These are phyloP conservation scores for Melastoma malabathricum DNA, from an alignment of 345 rosid species.

Conservation along the genomic window DNA sequence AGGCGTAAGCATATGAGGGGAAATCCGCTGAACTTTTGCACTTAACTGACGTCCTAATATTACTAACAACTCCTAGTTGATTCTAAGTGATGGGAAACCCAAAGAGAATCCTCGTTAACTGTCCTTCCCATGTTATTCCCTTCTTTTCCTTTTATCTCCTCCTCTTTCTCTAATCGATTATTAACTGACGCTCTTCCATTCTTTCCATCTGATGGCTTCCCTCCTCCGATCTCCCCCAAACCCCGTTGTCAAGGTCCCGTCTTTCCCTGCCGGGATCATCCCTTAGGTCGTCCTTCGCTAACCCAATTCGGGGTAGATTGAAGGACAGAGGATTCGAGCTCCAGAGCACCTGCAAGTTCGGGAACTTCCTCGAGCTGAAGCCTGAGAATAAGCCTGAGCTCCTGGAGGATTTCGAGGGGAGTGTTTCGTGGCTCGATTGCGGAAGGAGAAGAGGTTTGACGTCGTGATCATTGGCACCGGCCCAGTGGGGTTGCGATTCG, in stretches of 20 bases:
- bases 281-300: neutral
- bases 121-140: too few species aligned
- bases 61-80: too few species aligned
- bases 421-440: constrained; percentile 22
- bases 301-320: constrained; percentile 6
- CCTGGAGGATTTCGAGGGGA: constrained; percentile 24
- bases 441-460: constrained; percentile 23
- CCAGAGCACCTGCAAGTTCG: constrained; percentile 22
- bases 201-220: neutral
- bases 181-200: too few species aligned
- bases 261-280: neutral
- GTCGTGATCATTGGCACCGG: constrained; percentile 54
- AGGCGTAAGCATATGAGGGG: too few species aligned
- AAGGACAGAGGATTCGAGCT: too few species aligned
- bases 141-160: too few species aligned
- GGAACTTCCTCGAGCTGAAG: constrained; percentile 34
- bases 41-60: too few species aligned
- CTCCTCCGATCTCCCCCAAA: neutral
- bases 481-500: constrained; percentile 55
- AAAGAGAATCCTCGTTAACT: too few species aligned
- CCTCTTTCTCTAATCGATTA: too few species aligned
- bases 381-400: constrained; percentile 23
- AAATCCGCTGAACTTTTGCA: too few species aligned
- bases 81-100: too few species aligned
- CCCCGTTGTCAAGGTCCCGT: too few species aligned